Percentiles rank a stretch among this genome's conserved stretches.
Conservation (phyloP, 148 eudicot genomes). For the Camellia japonica region DNA sequence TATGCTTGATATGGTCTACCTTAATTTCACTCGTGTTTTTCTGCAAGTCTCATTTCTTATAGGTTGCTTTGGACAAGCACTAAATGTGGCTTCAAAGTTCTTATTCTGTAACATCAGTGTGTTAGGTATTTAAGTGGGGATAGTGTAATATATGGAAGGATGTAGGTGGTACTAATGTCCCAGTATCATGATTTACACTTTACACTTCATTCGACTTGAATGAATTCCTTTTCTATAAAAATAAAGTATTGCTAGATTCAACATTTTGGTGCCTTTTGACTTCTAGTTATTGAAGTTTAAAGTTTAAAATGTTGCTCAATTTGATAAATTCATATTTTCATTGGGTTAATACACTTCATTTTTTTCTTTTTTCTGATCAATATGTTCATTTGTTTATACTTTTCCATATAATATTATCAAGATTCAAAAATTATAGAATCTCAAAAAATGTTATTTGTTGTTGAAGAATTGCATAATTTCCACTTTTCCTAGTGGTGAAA, state of each 20-base stretch:
- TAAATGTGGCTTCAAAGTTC: not conserved
- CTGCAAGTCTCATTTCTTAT: not conserved
- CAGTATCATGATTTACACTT: not conserved
- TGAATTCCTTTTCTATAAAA: not conserved
- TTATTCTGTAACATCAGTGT: not conserved
- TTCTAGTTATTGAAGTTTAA: not conserved
- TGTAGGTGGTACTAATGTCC: not conserved
- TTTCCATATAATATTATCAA: not conserved
- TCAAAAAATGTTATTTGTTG: not conserved
- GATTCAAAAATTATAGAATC: not conserved
- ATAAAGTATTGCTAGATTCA: not conserved
- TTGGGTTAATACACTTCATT: not conserved
- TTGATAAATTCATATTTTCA: not conserved
- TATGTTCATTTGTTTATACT: not conserved
- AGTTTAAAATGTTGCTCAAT: not conserved
- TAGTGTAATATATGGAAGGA: not conserved
- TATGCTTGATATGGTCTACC: not conserved
- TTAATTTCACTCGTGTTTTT: not conserved
- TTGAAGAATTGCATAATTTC: not conserved
- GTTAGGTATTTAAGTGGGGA: not conserved
- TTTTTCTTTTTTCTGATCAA: not conserved
- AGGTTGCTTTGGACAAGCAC: not conserved
- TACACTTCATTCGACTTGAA: constrained; percentile 7
- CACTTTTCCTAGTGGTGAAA: not conserved
- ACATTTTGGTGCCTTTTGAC: not conserved